Conservation (phyloP, 305 asterid genomes). For the Fraxinus sp. region DNA sequence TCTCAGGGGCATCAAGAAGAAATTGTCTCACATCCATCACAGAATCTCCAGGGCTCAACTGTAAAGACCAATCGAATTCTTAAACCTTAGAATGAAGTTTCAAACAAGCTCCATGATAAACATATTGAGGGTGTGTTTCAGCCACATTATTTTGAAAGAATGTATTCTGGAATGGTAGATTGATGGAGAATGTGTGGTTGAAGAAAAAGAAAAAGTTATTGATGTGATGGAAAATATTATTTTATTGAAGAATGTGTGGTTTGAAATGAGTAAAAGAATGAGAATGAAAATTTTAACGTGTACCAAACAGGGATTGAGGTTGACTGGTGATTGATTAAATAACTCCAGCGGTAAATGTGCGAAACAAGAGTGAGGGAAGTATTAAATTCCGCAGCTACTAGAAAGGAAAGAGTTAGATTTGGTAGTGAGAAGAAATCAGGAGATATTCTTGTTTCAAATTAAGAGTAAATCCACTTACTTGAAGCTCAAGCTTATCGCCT, state of each 20-base stretch:
- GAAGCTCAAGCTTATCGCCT: slow-evolving; percentile 88
- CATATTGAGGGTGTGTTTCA: neutral
- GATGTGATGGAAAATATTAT: no score
- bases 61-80: slow-evolving; percentile 35
- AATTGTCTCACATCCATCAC: slow-evolving; percentile 92
- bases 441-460: slow-evolving; percentile 7
- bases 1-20: slow-evolving; percentile 88
- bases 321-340: slow-evolving; percentile 3
- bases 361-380: neutral
- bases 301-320: neutral
- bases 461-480: slow-evolving; percentile 44
- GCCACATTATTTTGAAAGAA: no score
- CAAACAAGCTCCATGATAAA: slow-evolving; percentile 14
- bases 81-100: slow-evolving; percentile 1
- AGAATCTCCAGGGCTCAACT: slow-evolving; percentile 93
- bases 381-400: neutral
- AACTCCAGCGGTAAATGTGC: neutral
- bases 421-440: slow-evolving; percentile 5
- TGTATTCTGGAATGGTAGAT: no score
- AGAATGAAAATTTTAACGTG: no score
- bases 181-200: no score
- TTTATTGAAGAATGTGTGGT: no score
- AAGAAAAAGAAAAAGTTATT: no score
- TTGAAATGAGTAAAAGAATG: no score
- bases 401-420: slow-evolving; percentile 6